These are phyloP conservation scores for Populus simonii DNA, from an alignment of 345 rosid species.

Conservation along the genomic window DNA sequence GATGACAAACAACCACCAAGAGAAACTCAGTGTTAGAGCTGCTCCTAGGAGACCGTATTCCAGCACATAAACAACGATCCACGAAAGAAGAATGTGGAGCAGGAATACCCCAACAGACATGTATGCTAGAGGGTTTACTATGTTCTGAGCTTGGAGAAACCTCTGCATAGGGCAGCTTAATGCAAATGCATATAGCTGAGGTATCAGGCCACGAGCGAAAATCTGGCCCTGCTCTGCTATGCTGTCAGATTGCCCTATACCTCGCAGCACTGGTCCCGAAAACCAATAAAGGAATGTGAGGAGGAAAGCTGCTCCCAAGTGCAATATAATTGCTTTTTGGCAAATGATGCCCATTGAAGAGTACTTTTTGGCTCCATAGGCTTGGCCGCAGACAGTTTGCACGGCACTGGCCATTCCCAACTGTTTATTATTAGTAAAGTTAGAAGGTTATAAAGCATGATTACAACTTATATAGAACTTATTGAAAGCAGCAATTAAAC, in stretches of 20 bases:
- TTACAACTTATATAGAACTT: not conserved
- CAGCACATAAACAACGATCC: slow-evolving; percentile 54
- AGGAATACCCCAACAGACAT: slow-evolving; percentile 74
- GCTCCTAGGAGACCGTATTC: slow-evolving; percentile 72
- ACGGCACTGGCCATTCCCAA: slow-evolving; percentile 97
- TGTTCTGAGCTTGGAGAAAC: slow-evolving; percentile 94
- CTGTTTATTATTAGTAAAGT: slow-evolving; percentile 27
- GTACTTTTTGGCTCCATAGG: slow-evolving; percentile 75
- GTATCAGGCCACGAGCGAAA: slow-evolving; percentile 73
- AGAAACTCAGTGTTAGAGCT: slow-evolving; percentile 57
- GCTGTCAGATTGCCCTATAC: slow-evolving; percentile 58
- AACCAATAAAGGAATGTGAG: slow-evolving; percentile 71
- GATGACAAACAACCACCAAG: slow-evolving; percentile 80
- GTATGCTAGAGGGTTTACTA: slow-evolving; percentile 83
- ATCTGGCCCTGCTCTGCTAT: slow-evolving; percentile 67
- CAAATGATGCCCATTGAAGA: slow-evolving; percentile 79
- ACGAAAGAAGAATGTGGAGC: slow-evolving; percentile 59
- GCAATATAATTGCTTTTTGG: slow-evolving; percentile 85
- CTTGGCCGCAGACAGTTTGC: slow-evolving; percentile 95
- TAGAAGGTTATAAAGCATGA: not conserved
- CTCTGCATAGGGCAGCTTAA: slow-evolving; percentile 81
- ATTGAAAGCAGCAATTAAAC: not conserved
- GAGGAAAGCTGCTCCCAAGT: slow-evolving; percentile 62
- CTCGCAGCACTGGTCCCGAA: slow-evolving; percentile 50
- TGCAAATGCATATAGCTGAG: slow-evolving; percentile 79